Percentiles rank a stretch among this genome's conserved stretches.
Evolutionary conservation across 2,329 filamentous ascomycete genomes (phyloP).

Genomic region (Tolypocladium cylindrosporum): DNA sequence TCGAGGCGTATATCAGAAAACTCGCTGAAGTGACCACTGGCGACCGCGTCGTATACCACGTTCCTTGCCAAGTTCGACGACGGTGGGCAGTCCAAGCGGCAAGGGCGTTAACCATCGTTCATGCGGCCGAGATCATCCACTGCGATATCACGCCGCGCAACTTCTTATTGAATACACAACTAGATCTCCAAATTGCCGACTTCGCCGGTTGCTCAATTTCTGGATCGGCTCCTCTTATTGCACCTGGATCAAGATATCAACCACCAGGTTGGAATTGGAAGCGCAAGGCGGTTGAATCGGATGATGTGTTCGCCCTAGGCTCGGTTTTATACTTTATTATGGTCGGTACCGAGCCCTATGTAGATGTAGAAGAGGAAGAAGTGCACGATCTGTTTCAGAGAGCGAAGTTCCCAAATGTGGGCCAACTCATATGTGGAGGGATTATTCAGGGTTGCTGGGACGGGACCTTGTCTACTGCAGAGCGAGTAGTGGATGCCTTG

Average conservation of each 20-base stretch:
- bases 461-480: too few relatives aligned
- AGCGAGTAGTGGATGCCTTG: too few relatives aligned
- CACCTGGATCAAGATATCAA: conserved; percentile 12
- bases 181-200: conserved; percentile 25
- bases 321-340: conserved; percentile 24
- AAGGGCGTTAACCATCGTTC: conserved; percentile 22
- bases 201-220: conserved; percentile 23
- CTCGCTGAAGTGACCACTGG: too few relatives aligned
- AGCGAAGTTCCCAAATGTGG: conserved; percentile 16
- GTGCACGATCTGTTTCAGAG: conserved; percentile 14
- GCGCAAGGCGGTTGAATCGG: conserved; percentile 11
- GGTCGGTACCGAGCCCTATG: conserved; percentile 18
- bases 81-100: conserved; percentile 22
- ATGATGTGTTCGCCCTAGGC: conserved; percentile 24
- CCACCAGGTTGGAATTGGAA: conserved; percentile 14
- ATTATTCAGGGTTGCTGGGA: conserved; percentile 20
- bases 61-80: conserved; percentile 8
- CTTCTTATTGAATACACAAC: conserved; percentile 22
- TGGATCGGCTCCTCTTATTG: conserved; percentile 11
- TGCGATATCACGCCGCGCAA: conserved; percentile 27
- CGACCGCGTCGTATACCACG: conserved; percentile 1
- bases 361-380: conserved; percentile 12
- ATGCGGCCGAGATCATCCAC: conserved; percentile 26
- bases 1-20: too few relatives aligned
- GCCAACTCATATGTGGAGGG: conserved; percentile 13